These are phyloP conservation scores for Penicillium capsulatum DNA, from an alignment of 2,329 filamentous ascomycete genomes.

Conservation along the genomic window DNA sequence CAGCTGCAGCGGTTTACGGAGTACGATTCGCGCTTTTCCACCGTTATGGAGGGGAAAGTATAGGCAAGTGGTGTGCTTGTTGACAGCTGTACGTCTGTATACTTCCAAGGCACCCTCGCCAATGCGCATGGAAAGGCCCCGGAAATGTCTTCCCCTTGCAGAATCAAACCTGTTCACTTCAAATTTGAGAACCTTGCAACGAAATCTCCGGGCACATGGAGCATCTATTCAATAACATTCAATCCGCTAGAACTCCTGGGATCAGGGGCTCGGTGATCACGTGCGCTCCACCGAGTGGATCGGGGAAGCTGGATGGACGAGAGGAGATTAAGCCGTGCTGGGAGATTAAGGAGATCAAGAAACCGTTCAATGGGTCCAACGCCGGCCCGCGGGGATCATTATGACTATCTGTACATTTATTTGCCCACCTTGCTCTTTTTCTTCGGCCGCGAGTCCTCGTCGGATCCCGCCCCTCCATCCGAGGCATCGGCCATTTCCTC, in stretches of 20 bases:
- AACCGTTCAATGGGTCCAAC: neutral
- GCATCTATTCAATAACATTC: neutral
- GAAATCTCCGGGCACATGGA: too few relatives aligned
- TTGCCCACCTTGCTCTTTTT: constrained; percentile 57
- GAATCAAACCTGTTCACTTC: too few relatives aligned
- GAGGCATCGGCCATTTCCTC: constrained; percentile 54
- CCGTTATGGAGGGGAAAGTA: too few relatives aligned
- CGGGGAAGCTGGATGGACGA: too few relatives aligned
- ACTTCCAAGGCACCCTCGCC: too few relatives aligned
- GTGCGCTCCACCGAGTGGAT: constrained; percentile 16
- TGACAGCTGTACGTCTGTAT: too few relatives aligned
- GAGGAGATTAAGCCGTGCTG: neutral
- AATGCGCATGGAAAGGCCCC: too few relatives aligned
- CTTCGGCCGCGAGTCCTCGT: constrained; percentile 52
- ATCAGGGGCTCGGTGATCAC: constrained; percentile 23
- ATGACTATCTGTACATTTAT: constrained; percentile 24
- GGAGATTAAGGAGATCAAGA: neutral
- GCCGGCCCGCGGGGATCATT: neutral
- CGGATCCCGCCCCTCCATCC: constrained; percentile 32
- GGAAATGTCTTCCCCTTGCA: too few relatives aligned
- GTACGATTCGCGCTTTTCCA: too few relatives aligned
- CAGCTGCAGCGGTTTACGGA: constrained; percentile 6
- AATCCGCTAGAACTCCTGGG: constrained; percentile 1
- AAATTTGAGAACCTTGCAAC: too few relatives aligned
- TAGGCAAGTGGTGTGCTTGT: too few relatives aligned